Percentiles rank a stretch among this genome's conserved stretches.
These are phyloP conservation scores for Letharia lupina DNA, from an alignment of 495 filamentous ascomycete species.

Conservation along the genomic window DNA sequence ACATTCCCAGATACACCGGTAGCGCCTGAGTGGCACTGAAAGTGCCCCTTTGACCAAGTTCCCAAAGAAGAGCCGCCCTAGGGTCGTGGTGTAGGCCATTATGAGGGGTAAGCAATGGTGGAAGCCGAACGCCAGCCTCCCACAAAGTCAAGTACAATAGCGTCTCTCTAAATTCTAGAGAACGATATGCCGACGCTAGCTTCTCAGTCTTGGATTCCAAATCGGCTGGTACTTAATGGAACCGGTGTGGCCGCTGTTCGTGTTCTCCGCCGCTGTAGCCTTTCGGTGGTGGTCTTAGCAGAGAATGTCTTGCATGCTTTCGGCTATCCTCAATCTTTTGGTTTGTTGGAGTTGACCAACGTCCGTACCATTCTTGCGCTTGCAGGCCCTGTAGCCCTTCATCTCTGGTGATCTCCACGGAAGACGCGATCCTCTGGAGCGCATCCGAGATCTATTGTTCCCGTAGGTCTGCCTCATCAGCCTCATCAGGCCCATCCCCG, in stretches of 20 bases:
- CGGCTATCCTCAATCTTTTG: neutral
- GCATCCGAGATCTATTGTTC: too few species aligned
- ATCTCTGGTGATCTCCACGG: neutral
- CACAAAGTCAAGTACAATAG: neutral
- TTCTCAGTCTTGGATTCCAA: too few species aligned
- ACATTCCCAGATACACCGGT: neutral
- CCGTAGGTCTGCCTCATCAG: too few species aligned
- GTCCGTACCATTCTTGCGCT: neutral
- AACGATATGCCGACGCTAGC: neutral
- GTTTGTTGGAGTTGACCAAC: neutral
- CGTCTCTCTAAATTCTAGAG: neutral
- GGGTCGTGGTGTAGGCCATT: neutral
- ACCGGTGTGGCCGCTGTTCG: too few species aligned
- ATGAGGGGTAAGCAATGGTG: neutral
- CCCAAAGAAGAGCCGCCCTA: neutral
- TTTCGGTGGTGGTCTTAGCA: neutral
- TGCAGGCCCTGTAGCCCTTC: too few species aligned
- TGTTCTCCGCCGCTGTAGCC: too few species aligned
- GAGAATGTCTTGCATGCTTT: neutral
- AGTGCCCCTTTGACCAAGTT: neutral
- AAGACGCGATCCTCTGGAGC: too few species aligned
- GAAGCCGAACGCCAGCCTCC: neutral
- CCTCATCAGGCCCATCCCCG: neutral
- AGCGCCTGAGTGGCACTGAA: neutral
- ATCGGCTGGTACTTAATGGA: neutral